Percentiles rank a stretch among this genome's conserved stretches.
phyloP scores from a whole-genome alignment of 2,329 filamentous ascomycete genomes.

The Parascedosporium putredinis region DNA sequence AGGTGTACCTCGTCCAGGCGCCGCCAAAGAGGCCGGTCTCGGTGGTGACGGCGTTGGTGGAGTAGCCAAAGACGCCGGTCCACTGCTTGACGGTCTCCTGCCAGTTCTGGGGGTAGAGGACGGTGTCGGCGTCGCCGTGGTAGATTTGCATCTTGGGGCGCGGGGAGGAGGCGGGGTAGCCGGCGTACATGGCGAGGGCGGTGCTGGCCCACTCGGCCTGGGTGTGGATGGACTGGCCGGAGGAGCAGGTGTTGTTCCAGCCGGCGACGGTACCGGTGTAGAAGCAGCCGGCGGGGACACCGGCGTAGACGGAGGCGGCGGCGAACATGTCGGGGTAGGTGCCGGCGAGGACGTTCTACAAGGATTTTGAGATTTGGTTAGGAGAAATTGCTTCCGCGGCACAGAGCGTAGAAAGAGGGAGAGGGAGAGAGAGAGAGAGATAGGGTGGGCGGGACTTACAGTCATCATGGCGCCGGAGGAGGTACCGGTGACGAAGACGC shows the following conservation, averaged over 20 bases:
- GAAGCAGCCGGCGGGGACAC: slow-evolving; percentile 47
- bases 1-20: slow-evolving; percentile 27
- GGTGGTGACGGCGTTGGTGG: slow-evolving; percentile 18
- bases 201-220: slow-evolving; percentile 29
- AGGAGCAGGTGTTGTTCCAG: slow-evolving; percentile 46
- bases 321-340: slow-evolving; percentile 45
- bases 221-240: slow-evolving; percentile 33
- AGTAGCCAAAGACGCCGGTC: slow-evolving; percentile 37
- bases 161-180: slow-evolving; percentile 36
- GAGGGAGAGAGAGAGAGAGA: too few species aligned
- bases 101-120: slow-evolving; percentile 42
- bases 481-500: slow-evolving; percentile 43
- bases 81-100: slow-evolving; percentile 47
- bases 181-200: slow-evolving; percentile 36
- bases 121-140: slow-evolving; percentile 42
- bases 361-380: too few species aligned
- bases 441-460: slow-evolving; percentile 16
- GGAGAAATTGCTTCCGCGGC: too few species aligned
- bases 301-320: slow-evolving; percentile 39
- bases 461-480: slow-evolving; percentile 41
- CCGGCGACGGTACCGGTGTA: slow-evolving; percentile 27
- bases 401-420: background rate
- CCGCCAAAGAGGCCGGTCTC: slow-evolving; percentile 25
- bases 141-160: slow-evolving; percentile 43
- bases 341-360: slow-evolving; percentile 37